Evolutionary conservation across 208 protist genomes (phyloP).

Genomic region (Zelonia costaricensis): DNA sequence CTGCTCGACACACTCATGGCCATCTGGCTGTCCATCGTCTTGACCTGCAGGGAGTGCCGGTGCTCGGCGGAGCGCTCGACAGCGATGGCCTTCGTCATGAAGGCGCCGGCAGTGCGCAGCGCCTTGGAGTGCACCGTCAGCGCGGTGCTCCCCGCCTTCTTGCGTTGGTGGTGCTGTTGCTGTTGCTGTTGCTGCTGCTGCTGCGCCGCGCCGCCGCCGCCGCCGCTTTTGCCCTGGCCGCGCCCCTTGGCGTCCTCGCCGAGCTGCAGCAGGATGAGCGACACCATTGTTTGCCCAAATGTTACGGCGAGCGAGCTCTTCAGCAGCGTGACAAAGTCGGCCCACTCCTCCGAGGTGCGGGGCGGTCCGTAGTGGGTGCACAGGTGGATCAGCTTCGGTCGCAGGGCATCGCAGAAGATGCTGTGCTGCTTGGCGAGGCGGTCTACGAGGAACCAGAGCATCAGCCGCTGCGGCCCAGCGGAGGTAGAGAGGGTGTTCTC

Average conservation of each 20-base stretch:
- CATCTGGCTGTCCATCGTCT: conserved; percentile 89
- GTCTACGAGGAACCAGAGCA: conserved; percentile 89
- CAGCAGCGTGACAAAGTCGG: conserved; percentile 66
- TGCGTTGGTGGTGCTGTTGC: too few relatives aligned
- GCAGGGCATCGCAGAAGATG: conserved; percentile 77
- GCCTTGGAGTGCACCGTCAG: conserved; percentile 68
- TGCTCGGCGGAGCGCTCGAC: conserved; percentile 47
- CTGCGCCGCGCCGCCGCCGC: neutral
- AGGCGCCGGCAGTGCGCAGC: conserved; percentile 63
- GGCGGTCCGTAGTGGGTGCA: conserved; percentile 46
- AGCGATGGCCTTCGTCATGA: conserved; percentile 66
- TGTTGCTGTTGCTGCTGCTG: too few relatives aligned
- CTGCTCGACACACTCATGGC: conserved; percentile 85
- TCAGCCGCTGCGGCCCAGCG: conserved; percentile 45
- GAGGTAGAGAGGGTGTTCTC: conserved; percentile 73
- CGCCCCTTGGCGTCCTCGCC: conserved; percentile 24
- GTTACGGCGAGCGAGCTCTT: conserved; percentile 76
- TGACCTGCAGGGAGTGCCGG: conserved; percentile 83
- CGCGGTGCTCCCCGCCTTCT: conserved; percentile 26
- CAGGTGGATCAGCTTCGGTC: conserved; percentile 59
- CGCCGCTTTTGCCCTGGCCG: neutral
- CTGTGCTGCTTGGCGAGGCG: conserved; percentile 81
- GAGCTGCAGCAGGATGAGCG: conserved; percentile 74
- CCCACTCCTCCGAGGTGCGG: conserved; percentile 42
- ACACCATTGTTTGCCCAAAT: conserved; percentile 75